A percentile compares a stretch with the other conserved stretches of the same genome.
These are phyloP conservation scores for Podospora fimiseda DNA, from an alignment of 495 filamentous ascomycete genomes.

Conservation along the genomic window DNA sequence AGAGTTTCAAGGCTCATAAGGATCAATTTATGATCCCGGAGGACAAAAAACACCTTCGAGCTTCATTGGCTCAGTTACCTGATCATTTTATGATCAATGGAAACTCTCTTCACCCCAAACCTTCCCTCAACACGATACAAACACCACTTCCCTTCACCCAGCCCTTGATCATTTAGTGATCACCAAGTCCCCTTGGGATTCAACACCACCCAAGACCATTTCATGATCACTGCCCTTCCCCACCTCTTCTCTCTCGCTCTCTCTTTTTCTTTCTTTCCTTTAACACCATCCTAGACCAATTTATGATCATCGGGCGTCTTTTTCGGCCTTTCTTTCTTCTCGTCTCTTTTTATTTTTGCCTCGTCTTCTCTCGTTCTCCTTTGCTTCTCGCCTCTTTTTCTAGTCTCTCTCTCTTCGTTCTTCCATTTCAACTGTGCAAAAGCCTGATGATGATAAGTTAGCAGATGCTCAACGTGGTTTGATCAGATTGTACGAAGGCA, in stretches of 20 bases:
- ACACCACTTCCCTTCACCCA: background rate
- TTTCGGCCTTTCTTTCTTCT: background rate
- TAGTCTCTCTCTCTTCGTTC: background rate
- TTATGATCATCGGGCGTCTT: background rate
- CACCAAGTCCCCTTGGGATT: background rate
- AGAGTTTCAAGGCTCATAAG: background rate
- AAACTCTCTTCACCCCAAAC: background rate
- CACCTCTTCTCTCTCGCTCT: too few species aligned
- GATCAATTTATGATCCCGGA: background rate
- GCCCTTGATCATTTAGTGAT: background rate
- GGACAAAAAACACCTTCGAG: background rate
- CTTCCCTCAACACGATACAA: background rate
- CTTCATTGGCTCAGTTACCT: background rate
- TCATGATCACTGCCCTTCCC: background rate
- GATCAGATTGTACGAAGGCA: background rate
- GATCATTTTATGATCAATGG: background rate
- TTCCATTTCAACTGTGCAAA: background rate
- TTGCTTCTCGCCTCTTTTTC: background rate
- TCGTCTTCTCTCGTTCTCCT: background rate
- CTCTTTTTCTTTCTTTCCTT: too few species aligned
- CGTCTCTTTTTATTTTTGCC: background rate
- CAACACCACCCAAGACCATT: background rate
- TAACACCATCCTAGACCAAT: background rate
- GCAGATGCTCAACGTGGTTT: background rate
- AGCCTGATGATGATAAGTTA: slow-evolving; percentile 2